Percentiles rank a stretch among this genome's conserved stretches.
phyloP scores from a whole-genome alignment of 176 grass and related monocot genomes.

The Rhynchospora pubera region DNA sequence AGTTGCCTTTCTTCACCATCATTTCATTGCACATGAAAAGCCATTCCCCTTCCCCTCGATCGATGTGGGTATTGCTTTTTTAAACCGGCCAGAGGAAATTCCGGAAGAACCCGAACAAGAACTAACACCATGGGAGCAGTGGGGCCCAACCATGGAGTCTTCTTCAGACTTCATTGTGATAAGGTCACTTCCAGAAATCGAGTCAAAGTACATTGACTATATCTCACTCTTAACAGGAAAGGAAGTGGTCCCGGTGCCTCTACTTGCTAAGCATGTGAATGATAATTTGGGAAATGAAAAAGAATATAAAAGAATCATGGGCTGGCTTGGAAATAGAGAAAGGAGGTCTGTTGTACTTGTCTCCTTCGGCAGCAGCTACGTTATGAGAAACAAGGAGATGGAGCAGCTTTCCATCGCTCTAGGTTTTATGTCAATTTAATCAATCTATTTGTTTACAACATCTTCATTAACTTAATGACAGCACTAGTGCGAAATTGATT shows the following conservation, averaged over 20 bases:
- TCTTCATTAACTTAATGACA: too few relatives aligned
- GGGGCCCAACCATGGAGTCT: slow-evolving; percentile 19
- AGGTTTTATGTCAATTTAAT: too few relatives aligned
- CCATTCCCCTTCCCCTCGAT: slow-evolving; percentile 35
- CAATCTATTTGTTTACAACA: too few relatives aligned
- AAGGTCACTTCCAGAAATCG: slow-evolving; percentile 42
- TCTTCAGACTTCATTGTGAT: slow-evolving; percentile 42
- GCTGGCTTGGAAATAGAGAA: slow-evolving; percentile 38
- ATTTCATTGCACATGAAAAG: background rate
- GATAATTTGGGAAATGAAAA: background rate
- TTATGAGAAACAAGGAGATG: slow-evolving; percentile 45
- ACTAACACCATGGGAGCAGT: slow-evolving; percentile 12
- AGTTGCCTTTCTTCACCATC: slow-evolving; percentile 27
- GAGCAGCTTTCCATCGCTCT: too few relatives aligned
- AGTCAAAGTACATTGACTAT: slow-evolving; percentile 40
- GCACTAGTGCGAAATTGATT: too few relatives aligned
- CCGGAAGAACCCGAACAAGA: background rate
- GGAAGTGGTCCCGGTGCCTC: slow-evolving; percentile 44
- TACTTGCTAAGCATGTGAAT: slow-evolving; percentile 22
- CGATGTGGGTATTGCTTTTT: slow-evolving; percentile 27
- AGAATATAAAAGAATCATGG: background rate
- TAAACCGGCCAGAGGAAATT: slow-evolving; percentile 29
- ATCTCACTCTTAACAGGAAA: slow-evolving; percentile 33
- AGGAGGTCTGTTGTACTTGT: slow-evolving; percentile 41
- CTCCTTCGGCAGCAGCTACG: slow-evolving; percentile 63